Evolutionary conservation across 1,284 basidiomycete species (phyloP), one percentile per base, ranked within the genome.

Genomic region (Fistulinella cinereoalba): DNA sequence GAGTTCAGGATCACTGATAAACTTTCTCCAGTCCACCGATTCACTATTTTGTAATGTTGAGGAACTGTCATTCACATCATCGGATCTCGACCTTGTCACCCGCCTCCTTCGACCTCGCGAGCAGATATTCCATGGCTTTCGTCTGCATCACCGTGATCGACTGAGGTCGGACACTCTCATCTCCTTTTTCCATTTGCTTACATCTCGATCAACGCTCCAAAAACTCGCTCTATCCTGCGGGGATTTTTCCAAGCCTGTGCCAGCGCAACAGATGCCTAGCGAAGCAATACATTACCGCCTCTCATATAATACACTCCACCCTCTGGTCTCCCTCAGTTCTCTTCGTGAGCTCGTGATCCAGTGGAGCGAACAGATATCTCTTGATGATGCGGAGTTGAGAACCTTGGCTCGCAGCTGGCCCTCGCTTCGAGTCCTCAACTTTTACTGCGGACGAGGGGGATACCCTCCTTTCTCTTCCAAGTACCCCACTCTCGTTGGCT

Each of bases 291-390:
- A 16, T 4, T 41, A 53, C 40, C 24, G 33, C n/a, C 34, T 60
- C 6, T 44, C 56, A 10, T 56, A 36, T 22, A 15, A 36, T 11
- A 44, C 41, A 1, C 22, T 54, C 10, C 21, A 33, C 9, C 51
- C 54, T 6, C 44, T 56, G 29, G 33, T 13, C 25, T 11, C 6
- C 13, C 22, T 53, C 4, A 7, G 18, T 2, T 50, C 37, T 15
- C 46, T 56, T 25, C 46, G 39, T 21, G 15, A 9, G 6, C 43
- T 56, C 9, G 9, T 3, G 16, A 48, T 56, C 22, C 28, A 43
- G 2, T 57, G 51, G 57, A 42, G 43, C 24, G 47, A 55, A 6
- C 55, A 51, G 27, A 25, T 55, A 6, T 52, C 52, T 12, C 27
- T 57, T 19, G 41, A 56, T 9, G 51, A 60, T 1, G 31, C 34